Evolutionary conservation across 2,329 filamentous ascomycete species (phyloP).

Genomic region (Colletotrichum chlorophyti): DNA sequence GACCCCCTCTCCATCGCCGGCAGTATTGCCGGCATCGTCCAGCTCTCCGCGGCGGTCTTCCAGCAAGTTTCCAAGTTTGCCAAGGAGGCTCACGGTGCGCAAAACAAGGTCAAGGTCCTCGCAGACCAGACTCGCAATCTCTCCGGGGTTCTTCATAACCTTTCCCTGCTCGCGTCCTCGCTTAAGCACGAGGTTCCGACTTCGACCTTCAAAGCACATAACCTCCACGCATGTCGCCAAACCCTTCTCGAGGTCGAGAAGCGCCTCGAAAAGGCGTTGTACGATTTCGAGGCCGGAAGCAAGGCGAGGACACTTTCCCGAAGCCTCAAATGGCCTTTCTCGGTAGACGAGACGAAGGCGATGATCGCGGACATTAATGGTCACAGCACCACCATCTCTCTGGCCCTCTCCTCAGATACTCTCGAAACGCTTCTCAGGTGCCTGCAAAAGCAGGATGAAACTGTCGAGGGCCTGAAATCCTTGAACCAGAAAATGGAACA

Average conservation of each 20-base stretch:
- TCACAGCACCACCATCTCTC: background rate
- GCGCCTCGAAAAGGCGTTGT: background rate
- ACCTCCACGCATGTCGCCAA: background rate
- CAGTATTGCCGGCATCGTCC: background rate
- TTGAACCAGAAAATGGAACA: background rate
- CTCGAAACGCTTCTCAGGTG: background rate
- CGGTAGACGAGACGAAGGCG: background rate
- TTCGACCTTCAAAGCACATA: background rate
- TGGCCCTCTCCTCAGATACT: background rate
- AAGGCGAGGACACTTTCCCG: background rate
- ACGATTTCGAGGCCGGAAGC: background rate
- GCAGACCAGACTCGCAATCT: background rate
- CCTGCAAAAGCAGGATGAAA: background rate
- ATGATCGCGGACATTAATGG: background rate
- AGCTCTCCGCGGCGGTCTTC: background rate
- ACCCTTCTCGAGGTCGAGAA: background rate
- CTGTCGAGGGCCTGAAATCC: background rate
- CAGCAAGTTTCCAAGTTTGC: background rate
- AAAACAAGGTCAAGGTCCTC: background rate
- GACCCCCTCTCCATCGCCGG: background rate
- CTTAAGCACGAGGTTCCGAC: background rate
- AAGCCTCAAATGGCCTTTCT: constrained; percentile 1
- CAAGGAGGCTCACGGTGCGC: background rate
- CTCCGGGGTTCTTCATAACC: background rate
- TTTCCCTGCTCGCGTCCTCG: background rate